Conservation (phyloP, 345 rosid species). For the Chamaenerion angustifolium region DNA sequence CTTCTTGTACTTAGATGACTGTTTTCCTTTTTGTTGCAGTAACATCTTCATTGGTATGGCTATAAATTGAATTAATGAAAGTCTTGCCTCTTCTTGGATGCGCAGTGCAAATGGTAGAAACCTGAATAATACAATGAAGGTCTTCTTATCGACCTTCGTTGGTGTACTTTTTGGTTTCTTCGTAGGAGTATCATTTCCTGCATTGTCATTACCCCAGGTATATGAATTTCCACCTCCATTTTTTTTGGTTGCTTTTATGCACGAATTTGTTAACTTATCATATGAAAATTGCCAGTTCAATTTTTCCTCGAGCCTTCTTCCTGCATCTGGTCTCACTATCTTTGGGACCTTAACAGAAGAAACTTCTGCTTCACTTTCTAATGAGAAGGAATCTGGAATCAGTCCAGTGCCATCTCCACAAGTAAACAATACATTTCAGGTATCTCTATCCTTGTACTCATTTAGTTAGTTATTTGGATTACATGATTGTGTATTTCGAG, state of each 20-base stretch:
- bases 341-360: conserved; percentile 25
- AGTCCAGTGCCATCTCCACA: conserved; percentile 16
- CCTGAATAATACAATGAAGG: conserved; percentile 54
- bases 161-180: conserved; percentile 76
- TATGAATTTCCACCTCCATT: conserved; percentile 2
- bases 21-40: not conserved
- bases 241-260: not conserved
- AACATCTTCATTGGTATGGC: too few relatives aligned
- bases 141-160: conserved; percentile 44
- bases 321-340: conserved; percentile 30
- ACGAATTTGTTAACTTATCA: conserved; percentile 5
- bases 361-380: conserved; percentile 19
- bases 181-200: conserved; percentile 67
- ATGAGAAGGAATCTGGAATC: conserved; percentile 14
- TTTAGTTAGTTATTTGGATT: not conserved
- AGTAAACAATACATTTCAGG: conserved; percentile 39
- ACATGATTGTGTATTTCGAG: not conserved
- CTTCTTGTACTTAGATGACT: not conserved
- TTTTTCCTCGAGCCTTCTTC: conserved; percentile 45
- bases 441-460: conserved; percentile 10
- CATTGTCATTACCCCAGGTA: conserved; percentile 65
- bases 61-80: not conserved
- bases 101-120: conserved; percentile 39
- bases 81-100: conserved; percentile 9
- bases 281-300: conserved; percentile 38